A percentile compares a stretch with the other conserved stretches of the same genome.
phyloP scores from a whole-genome alignment of 2,329 filamentous ascomycete species.

The Trichoderma breve region DNA sequence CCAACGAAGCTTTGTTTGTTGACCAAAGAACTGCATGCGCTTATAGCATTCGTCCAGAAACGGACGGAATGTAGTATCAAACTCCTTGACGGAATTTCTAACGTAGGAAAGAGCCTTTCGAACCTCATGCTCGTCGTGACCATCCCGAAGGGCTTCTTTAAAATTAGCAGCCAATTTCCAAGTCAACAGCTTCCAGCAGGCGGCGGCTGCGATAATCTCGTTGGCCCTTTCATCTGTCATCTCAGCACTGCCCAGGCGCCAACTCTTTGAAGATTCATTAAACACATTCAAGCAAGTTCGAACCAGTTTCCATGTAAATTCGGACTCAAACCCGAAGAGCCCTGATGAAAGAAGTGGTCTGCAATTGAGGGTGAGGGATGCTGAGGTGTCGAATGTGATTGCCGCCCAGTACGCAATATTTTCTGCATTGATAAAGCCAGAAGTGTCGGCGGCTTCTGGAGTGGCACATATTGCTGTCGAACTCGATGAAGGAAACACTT shows the following conservation, averaged over 20 bases:
- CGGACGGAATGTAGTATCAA: neutral
- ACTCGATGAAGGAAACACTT: neutral
- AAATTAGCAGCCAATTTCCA: slow-evolving; percentile 3
- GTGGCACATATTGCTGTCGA: neutral
- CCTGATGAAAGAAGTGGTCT: neutral
- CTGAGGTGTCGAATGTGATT: slow-evolving; percentile 1
- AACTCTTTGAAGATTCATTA: slow-evolving; percentile 5
- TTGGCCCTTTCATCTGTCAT: slow-evolving; percentile 3
- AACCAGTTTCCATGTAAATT: neutral
- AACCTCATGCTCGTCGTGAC: neutral
- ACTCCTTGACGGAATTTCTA: neutral
- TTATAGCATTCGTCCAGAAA: slow-evolving; percentile 1
- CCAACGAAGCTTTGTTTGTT: slow-evolving; percentile 3
- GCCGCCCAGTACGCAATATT: neutral
- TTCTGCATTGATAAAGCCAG: neutral
- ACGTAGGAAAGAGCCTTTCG: neutral
- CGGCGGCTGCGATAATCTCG: neutral
- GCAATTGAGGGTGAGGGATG: slow-evolving; percentile 4
- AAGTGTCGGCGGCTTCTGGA: neutral
- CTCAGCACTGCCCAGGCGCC: neutral
- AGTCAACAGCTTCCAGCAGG: neutral
- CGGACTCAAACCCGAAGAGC: neutral
- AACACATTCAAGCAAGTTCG: slow-evolving; percentile 1
- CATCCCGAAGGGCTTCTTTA: neutral
- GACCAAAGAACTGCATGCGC: neutral